These are phyloP conservation scores for Phaeophleospora eucalypticola DNA, from an alignment of 2,329 filamentous ascomycete genomes.

Conservation along the genomic window DNA sequence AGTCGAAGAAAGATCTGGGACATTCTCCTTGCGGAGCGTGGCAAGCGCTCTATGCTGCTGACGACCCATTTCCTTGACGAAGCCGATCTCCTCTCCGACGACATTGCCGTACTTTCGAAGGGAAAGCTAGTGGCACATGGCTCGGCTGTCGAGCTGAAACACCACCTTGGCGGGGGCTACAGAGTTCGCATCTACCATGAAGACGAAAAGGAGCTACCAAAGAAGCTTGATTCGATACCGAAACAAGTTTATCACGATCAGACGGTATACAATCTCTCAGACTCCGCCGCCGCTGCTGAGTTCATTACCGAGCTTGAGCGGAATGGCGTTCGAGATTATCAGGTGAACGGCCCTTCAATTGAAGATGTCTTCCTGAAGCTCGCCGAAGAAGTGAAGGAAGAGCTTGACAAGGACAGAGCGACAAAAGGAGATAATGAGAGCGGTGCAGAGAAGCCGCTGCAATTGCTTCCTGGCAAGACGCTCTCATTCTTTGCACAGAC, in stretches of 20 bases:
- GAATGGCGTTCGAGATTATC: slow-evolving; percentile 67
- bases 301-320: slow-evolving; percentile 68
- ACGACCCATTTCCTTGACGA: slow-evolving; percentile 95
- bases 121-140: slow-evolving; percentile 77
- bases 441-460: slow-evolving; percentile 28
- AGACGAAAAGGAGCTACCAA: slow-evolving; percentile 27
- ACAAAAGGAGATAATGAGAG: slow-evolving; percentile 12
- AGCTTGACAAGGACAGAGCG: slow-evolving; percentile 36
- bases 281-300: slow-evolving; percentile 65
- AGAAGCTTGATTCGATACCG: slow-evolving; percentile 22
- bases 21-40: slow-evolving; percentile 80
- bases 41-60: slow-evolving; percentile 74
- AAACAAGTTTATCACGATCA: slow-evolving; percentile 61
- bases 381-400: slow-evolving; percentile 69
- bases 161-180: slow-evolving; percentile 77
- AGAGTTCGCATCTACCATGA: slow-evolving; percentile 69
- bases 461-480: slow-evolving; percentile 62
- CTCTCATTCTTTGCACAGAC: slow-evolving; percentile 69
- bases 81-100: slow-evolving; percentile 82
- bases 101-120: slow-evolving; percentile 83
- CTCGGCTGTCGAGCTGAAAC: slow-evolving; percentile 80
- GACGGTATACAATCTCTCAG: slow-evolving; percentile 66
- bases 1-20: slow-evolving; percentile 91
- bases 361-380: slow-evolving; percentile 89
- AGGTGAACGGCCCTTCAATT: slow-evolving; percentile 82